Evolutionary conservation across 257 asterid species (phyloP).

Genomic region (Ligustrum vulgare): DNA sequence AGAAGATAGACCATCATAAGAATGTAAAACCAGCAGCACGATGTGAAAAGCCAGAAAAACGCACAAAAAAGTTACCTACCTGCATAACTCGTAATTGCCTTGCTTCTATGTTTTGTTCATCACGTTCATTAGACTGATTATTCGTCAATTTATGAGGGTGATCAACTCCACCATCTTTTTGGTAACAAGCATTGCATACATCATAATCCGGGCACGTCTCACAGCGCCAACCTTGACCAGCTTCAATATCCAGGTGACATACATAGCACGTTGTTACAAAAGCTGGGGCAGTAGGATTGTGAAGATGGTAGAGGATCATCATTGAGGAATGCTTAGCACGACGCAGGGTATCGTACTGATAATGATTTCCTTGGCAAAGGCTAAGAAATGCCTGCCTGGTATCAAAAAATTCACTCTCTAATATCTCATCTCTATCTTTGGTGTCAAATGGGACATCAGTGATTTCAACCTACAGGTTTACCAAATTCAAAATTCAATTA

Average conservation of each 20-base stretch:
- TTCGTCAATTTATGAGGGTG: constrained; percentile 85
- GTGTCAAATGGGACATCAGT: constrained; percentile 69
- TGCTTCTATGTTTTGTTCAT: constrained; percentile 96
- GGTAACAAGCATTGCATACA: constrained; percentile 78
- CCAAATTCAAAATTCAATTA: constrained; percentile 15
- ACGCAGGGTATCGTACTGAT: constrained; percentile 94
- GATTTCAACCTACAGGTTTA: constrained; percentile 60
- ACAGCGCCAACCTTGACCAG: constrained; percentile 98
- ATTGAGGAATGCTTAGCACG: constrained; percentile 99
- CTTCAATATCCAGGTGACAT: constrained; percentile 86
- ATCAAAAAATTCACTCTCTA: constrained; percentile 97
- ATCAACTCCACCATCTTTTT: constrained; percentile 75
- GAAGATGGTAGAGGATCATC: constrained; percentile 99
- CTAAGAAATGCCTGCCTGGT: constrained; percentile 97
- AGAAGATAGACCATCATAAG: background rate
- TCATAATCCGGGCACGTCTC: constrained; percentile 93
- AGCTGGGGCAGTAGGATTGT: constrained; percentile 97
- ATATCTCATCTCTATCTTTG: constrained; percentile 85
- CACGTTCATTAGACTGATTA: constrained; percentile 78
- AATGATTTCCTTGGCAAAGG: constrained; percentile 97
- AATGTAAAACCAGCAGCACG: background rate
- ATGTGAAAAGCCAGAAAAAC: constrained; percentile 8
- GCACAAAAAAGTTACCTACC: constrained; percentile 42
- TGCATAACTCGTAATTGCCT: constrained; percentile 79
- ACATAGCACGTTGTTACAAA: constrained; percentile 73